phyloP scores from a whole-genome alignment of 345 rosid genomes.

The Clarkia xantiana region DNA sequence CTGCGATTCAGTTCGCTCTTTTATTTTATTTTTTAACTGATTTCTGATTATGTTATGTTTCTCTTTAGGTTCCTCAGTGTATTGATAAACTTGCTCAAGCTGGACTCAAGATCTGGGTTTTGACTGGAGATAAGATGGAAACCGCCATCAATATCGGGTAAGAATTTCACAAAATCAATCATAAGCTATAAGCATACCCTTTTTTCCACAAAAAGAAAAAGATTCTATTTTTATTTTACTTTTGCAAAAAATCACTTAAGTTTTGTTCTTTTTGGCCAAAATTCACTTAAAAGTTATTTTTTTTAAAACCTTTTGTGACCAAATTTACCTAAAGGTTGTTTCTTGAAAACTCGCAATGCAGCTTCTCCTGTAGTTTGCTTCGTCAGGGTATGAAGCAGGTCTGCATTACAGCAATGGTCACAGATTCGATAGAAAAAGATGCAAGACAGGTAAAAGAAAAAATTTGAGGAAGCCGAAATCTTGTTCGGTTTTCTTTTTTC shows the following conservation, averaged over 20 bases:
- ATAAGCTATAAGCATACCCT: too few species aligned
- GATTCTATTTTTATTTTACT: too few species aligned
- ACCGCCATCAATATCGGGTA: conserved; percentile 13
- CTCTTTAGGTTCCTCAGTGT: conserved; percentile 4
- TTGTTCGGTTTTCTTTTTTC: conserved; percentile 2
- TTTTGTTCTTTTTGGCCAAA: too few species aligned
- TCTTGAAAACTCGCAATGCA: conserved; percentile 12
- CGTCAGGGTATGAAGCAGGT: conserved; percentile 63
- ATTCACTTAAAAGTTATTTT: too few species aligned
- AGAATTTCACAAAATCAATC: not conserved
- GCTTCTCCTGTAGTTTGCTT: conserved; percentile 72
- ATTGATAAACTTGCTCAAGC: conserved; percentile 10
- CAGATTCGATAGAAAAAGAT: conserved; percentile 13
- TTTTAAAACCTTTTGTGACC: too few species aligned
- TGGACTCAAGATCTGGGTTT: conserved; percentile 14
- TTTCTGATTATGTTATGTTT: too few species aligned
- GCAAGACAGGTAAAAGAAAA: conserved; percentile 12
- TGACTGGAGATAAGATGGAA: conserved; percentile 14
- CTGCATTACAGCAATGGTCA: conserved; percentile 18
- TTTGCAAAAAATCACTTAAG: too few species aligned
- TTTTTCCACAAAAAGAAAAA: too few species aligned
- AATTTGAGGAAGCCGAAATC: not conserved
- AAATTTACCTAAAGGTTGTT: too few species aligned
- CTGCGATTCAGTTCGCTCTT: too few species aligned
- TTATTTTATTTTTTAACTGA: too few species aligned